These are phyloP conservation scores for Phytophthora fragariaefolia DNA, from an alignment of 352 stramenopile species.

Conservation along the genomic window DNA sequence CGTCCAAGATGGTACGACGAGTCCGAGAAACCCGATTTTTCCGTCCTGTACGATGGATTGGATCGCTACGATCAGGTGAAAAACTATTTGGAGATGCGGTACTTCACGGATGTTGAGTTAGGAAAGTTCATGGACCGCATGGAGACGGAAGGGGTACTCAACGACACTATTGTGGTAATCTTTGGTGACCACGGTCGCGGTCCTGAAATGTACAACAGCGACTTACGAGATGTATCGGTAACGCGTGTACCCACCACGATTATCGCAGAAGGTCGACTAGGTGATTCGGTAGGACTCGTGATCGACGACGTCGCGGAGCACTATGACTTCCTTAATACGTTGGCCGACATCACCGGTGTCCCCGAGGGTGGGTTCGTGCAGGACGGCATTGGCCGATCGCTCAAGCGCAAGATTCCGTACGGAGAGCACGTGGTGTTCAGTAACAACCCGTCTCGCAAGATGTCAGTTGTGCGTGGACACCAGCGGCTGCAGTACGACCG, in stretches of 20 bases:
- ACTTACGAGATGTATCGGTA: slow-evolving; percentile 8
- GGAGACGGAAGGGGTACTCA: slow-evolving; percentile 13
- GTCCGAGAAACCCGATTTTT: slow-evolving; percentile 42
- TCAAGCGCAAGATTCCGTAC: slow-evolving; percentile 15
- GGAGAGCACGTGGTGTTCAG: slow-evolving; percentile 9
- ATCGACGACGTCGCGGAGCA: slow-evolving; percentile 22
- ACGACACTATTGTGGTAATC: slow-evolving; percentile 13
- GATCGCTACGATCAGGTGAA: neutral
- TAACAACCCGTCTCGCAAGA: slow-evolving; percentile 16
- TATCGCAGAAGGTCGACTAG: slow-evolving; percentile 16
- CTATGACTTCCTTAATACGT: slow-evolving; percentile 24
- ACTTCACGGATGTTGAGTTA: slow-evolving; percentile 13
- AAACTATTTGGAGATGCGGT: slow-evolving; percentile 12
- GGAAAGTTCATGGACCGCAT: slow-evolving; percentile 18
- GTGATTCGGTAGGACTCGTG: slow-evolving; percentile 6
- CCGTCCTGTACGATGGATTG: slow-evolving; percentile 22
- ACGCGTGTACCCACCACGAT: slow-evolving; percentile 11
- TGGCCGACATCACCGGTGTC: slow-evolving; percentile 17
- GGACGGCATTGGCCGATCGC: slow-evolving; percentile 14
- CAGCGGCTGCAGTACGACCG: slow-evolving; percentile 14
- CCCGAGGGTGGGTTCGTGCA: slow-evolving; percentile 12
- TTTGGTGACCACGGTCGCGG: slow-evolving; percentile 5
- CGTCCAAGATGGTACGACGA: slow-evolving; percentile 42
- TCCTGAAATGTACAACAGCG: neutral
- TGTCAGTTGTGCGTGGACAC: slow-evolving; percentile 21